Percentiles rank a stretch among this genome's conserved stretches.
Evolutionary conservation across 2,329 filamentous ascomycete genomes (phyloP).

Genomic region (Parafenestella ontariensis): DNA sequence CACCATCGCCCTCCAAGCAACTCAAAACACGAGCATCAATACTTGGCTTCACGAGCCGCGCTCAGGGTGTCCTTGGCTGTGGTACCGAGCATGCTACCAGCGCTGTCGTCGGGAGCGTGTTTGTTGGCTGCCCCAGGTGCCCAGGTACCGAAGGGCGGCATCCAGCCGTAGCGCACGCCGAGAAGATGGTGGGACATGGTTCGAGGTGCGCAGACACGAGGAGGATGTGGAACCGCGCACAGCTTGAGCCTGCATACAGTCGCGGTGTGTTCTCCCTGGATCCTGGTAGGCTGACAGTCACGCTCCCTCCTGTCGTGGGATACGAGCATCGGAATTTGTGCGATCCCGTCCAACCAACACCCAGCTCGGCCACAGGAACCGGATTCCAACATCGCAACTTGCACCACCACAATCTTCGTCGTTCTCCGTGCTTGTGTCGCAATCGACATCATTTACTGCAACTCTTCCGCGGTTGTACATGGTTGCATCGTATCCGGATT

Average conservation of each 20-base stretch:
- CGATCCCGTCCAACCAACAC: not conserved
- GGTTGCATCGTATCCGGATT: not conserved
- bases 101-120: slow-evolving; percentile 1
- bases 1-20: slow-evolving; percentile 5
- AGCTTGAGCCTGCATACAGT: slow-evolving; percentile 4
- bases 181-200: slow-evolving; percentile 3
- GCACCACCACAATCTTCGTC: not conserved
- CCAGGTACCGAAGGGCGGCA: slow-evolving; percentile 10
- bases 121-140: slow-evolving; percentile 6
- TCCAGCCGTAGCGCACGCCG: not conserved
- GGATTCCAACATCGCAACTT: not conserved
- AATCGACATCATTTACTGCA: not conserved
- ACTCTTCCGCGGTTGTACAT: not conserved
- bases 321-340: not conserved
- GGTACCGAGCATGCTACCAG: slow-evolving; percentile 1
- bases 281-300: slow-evolving; percentile 1
- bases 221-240: slow-evolving; percentile 6
- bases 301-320: not conserved
- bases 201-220: slow-evolving; percentile 3
- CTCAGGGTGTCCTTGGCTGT: slow-evolving; percentile 6
- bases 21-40: slow-evolving; percentile 22
- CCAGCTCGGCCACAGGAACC: not conserved
- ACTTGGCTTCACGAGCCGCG: slow-evolving; percentile 17
- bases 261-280: not conserved
- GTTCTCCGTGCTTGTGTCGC: not conserved